Base-by-base conservation (phyloP, 2,329 filamentous ascomycete genomes). In the Myotisia sp. region DNA sequence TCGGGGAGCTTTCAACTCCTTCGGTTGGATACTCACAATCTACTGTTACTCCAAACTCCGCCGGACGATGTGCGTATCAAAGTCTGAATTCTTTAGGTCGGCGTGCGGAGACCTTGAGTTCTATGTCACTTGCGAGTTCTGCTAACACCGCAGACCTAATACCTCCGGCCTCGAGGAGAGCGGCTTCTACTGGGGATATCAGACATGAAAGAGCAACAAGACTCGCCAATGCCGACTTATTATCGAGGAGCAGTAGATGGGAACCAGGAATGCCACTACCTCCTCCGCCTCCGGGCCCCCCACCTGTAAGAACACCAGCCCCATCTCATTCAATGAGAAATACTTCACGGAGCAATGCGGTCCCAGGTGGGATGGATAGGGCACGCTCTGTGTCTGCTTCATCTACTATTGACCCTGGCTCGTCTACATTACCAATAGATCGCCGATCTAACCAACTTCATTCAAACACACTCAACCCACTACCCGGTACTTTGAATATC, bases 221-320 rank as follows among this genome's bases (percentile, higher is more conserved):
- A 36, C 39, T 42, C 12, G 54, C 54, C 13, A 29, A 41, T 30
- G 20, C 20, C 13, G 18, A 27, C 3, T 32, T 26, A 14, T 12
- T 54, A 53, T 6, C 50, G 50, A 24, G 47, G 46, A 29, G 45
- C 37, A 26, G 36, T 42, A 42, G 52, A 31, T 64, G 60, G 62
- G 54, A 49, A 30, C 56, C 57, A 13, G 60, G 60, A 13, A 62
- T 64, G 60, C 59, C 60, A 18, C 52, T 65, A 20, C 62, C 62
- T 18, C 61, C 61, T 22, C 62, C 62, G 6, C 62, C 62, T 33
- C 60, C 62, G 21, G 59, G 61, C 1, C 62, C 62, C 16, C 62
- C 62, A 12, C 61, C 61, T 3, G 42, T 49, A 26, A 43, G 31
- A 23, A 34, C 29, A 10, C 23, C 29, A 5, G 21, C 23, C 12